These are phyloP conservation scores for Kuraishia cidri DNA, from an alignment of 805 yeast species.

Conservation along the genomic window DNA sequence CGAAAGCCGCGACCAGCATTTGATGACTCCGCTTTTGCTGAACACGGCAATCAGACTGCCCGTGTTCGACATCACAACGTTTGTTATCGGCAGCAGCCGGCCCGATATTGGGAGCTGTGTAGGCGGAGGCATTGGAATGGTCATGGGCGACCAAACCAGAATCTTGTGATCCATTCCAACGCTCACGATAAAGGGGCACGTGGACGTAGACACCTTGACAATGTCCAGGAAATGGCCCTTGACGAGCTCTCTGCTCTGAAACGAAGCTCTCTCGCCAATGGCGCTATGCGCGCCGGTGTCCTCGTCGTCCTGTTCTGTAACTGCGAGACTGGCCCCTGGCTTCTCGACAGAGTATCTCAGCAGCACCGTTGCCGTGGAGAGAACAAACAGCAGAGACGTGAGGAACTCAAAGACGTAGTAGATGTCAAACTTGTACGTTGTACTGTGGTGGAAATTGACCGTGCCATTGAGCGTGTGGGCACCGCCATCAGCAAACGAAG, in stretches of 20 bases:
- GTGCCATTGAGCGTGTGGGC: not conserved
- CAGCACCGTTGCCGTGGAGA: slow-evolving; percentile 36
- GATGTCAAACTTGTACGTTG: slow-evolving; percentile 34
- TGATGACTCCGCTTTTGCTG: slow-evolving; percentile 39
- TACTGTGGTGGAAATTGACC: slow-evolving; percentile 13
- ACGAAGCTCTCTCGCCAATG: slow-evolving; percentile 5
- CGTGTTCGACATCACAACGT: slow-evolving; percentile 44
- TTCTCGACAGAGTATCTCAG: slow-evolving; percentile 27
- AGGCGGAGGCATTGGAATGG: slow-evolving; percentile 35
- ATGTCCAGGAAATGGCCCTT: slow-evolving; percentile 57
- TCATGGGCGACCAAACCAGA: slow-evolving; percentile 65
- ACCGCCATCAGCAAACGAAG: slow-evolving; percentile 4
- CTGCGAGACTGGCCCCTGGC: slow-evolving; percentile 9
- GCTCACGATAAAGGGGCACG: slow-evolving; percentile 56
- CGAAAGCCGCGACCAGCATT: slow-evolving; percentile 50
- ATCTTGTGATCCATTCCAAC: slow-evolving; percentile 70
- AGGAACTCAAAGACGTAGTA: slow-evolving; percentile 49
- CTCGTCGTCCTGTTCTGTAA: slow-evolving; percentile 4
- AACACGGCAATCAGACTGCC: slow-evolving; percentile 53
- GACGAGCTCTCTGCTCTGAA: slow-evolving; percentile 27
- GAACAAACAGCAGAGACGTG: slow-evolving; percentile 38
- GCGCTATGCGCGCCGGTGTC: slow-evolving; percentile 3
- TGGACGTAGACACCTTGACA: slow-evolving; percentile 48
- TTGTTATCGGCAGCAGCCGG: slow-evolving; percentile 55
- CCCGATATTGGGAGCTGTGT: slow-evolving; percentile 29